Conservation (phyloP, 2,329 filamentous ascomycete species). For the Pseudogymnoascus sp. region DNA sequence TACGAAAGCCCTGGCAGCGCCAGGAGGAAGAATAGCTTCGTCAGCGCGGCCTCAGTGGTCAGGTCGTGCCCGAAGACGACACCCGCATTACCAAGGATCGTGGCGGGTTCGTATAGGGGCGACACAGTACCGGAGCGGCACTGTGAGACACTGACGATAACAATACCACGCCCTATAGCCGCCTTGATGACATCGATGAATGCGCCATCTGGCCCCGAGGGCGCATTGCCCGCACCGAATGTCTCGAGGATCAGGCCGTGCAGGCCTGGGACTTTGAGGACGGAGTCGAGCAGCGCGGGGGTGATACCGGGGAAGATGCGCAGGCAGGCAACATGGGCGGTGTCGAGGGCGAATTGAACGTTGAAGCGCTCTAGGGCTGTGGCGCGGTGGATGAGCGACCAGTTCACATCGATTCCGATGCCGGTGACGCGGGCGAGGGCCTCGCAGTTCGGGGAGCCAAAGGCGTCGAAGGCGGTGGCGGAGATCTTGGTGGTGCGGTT, state of each 20-base stretch:
- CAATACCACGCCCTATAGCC: constrained; percentile 58
- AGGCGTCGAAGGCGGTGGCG: constrained; percentile 61
- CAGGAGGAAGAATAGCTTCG: constrained; percentile 46
- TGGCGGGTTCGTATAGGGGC: constrained; percentile 51
- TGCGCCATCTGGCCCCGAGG: constrained; percentile 50
- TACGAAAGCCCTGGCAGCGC: constrained; percentile 50
- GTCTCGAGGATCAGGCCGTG: constrained; percentile 63
- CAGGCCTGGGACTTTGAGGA: constrained; percentile 54
- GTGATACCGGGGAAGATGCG: constrained; percentile 68
- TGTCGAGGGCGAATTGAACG: constrained; percentile 54
- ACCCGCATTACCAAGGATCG: constrained; percentile 56
- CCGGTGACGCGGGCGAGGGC: constrained; percentile 56
- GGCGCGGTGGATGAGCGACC: constrained; percentile 54
- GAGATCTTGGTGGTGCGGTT: constrained; percentile 64
- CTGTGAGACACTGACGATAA: constrained; percentile 67
- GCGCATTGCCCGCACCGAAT: constrained; percentile 66
- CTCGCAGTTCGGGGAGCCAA: constrained; percentile 58
- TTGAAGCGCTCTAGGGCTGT: constrained; percentile 51
- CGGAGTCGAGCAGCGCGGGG: constrained; percentile 62
- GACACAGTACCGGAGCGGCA: constrained; percentile 49
- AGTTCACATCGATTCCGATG: constrained; percentile 55
- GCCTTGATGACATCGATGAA: constrained; percentile 57
- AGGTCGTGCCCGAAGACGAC: constrained; percentile 63
- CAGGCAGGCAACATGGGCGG: constrained; percentile 62
- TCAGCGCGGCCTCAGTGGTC: constrained; percentile 49